phyloP scores from a whole-genome alignment of 306 rosid species.

The Quercus glauca region DNA sequence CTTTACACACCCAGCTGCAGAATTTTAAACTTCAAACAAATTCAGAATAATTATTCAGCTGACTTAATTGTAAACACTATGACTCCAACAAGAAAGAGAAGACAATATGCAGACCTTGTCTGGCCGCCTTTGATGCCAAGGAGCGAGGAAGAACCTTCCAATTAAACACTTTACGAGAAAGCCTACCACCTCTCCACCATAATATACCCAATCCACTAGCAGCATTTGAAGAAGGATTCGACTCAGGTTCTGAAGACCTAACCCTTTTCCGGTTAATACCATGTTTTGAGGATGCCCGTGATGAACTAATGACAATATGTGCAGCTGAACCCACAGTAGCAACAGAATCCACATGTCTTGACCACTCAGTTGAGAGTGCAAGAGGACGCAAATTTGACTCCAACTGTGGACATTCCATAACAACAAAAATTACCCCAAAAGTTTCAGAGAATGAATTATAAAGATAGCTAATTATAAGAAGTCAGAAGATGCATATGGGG shows the following conservation, averaged over 20 bases:
- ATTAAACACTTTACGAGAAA: constrained; percentile 81
- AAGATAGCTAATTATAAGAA: not conserved
- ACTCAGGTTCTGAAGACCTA: constrained; percentile 57
- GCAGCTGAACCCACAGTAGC: constrained; percentile 82
- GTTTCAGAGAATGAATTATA: constrained; percentile 10
- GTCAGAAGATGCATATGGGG: not conserved
- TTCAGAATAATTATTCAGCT: constrained; percentile 45
- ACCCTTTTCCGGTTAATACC: constrained; percentile 61
- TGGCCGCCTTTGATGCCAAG: constrained; percentile 81
- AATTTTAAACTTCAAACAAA: constrained; percentile 44
- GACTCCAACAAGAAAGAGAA: constrained; percentile 16
- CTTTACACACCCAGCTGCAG: constrained; percentile 86
- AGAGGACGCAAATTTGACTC: constrained; percentile 69
- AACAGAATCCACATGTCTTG: constrained; percentile 75
- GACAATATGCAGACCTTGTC: constrained; percentile 69
- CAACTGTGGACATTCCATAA: constrained; percentile 48
- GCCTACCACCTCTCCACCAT: constrained; percentile 98
- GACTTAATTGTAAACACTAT: constrained; percentile 31
- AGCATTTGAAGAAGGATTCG: constrained; percentile 59
- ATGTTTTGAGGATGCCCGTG: constrained; percentile 61
- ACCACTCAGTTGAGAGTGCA: constrained; percentile 83
- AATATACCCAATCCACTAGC: constrained; percentile 71
- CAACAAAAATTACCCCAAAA: constrained; percentile 10
- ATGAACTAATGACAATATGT: constrained; percentile 59
- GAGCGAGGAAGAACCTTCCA: constrained; percentile 79